Base-by-base conservation (phyloP, 441 rosid species). In the Bruguiera hainesii region DNA sequence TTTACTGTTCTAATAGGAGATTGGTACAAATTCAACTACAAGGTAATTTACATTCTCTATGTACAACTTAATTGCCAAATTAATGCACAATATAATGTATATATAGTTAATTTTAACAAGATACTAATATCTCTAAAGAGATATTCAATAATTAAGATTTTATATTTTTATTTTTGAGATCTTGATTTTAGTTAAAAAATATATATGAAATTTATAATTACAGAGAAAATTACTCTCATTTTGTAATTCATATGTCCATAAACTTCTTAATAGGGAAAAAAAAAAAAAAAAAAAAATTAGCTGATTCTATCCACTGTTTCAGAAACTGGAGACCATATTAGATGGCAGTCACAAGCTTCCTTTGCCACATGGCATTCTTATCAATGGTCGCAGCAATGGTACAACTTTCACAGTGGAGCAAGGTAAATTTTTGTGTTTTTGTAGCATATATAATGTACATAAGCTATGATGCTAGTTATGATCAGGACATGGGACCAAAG, bases 1-100 rank as follows among this genome's bases (percentile, higher is more conserved):
- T 80, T 79, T 79, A 85, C 91, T 52, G 71, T 94, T 58, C 96
- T 94, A 5, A 85, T 94, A 0, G 97, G 98, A 61, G 97, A 91
- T 72, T 91, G 98, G 97, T 91, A 87, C 81, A 83, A 74, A 58
- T 20, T 76, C 48, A 83, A 85, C 61, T 91, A 91, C 84, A 81
- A 80, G 91, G 98, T 91, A 85, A 51, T 26, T 51, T 28, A 31
- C 16, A 3, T 10, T 13, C 10, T n/a, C 7, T 10, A 3, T 39
- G 7, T 7, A 3, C 39, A 29, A 18, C 28, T 6, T 62, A 8
- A 19, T 7, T 59, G 4, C 20, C 42, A 35, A 9, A 8, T 9
- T 7, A 31, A 59, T 8, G n/a, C 7, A 3, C 46, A 6, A 1
- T 25, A 59, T 8, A 19, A 10, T 35, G 39, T 10, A 9, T 35